Conservation (phyloP, 2,329 filamentous ascomycete genomes). For the Diaporthe citriasiana region DNA sequence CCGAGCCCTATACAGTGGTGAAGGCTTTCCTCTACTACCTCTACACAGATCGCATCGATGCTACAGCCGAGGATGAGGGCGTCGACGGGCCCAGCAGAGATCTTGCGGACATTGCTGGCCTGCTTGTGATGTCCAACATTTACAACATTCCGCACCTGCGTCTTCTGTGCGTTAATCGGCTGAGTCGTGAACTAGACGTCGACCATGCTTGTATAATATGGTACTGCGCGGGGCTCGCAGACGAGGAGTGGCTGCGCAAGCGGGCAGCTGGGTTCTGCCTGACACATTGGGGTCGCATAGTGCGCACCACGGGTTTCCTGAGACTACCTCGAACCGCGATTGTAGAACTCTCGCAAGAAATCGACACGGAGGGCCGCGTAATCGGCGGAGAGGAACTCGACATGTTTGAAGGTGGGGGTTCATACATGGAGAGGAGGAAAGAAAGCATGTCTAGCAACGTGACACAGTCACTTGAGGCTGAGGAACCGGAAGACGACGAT, state of each 20-base stretch:
- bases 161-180: conserved; percentile 89
- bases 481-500: conserved; percentile 71
- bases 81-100: conserved; percentile 78
- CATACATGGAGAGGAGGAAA: conserved; percentile 65
- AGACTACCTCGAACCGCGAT: conserved; percentile 83
- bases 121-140: conserved; percentile 97
- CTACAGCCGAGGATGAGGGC: conserved; percentile 61
- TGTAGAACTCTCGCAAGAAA: conserved; percentile 92
- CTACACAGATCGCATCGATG: conserved; percentile 91
- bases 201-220: conserved; percentile 96
- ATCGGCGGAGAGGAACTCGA: conserved; percentile 88
- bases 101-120: conserved; percentile 88
- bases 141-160: conserved; percentile 97
- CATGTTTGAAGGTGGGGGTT: conserved; percentile 60
- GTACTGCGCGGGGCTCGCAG: conserved; percentile 91
- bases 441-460: conserved; percentile 72
- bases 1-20: conserved; percentile 94
- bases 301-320: conserved; percentile 89
- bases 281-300: conserved; percentile 93
- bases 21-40: conserved; percentile 96
- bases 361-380: conserved; percentile 92
- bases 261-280: conserved; percentile 91
- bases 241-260: conserved; percentile 93
- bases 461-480: conserved; percentile 69
- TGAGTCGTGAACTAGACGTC: conserved; percentile 92